Evolutionary conservation across 371 early-diverging fungal genomes (phyloP).

Genomic region (Mortierella sp.): DNA sequence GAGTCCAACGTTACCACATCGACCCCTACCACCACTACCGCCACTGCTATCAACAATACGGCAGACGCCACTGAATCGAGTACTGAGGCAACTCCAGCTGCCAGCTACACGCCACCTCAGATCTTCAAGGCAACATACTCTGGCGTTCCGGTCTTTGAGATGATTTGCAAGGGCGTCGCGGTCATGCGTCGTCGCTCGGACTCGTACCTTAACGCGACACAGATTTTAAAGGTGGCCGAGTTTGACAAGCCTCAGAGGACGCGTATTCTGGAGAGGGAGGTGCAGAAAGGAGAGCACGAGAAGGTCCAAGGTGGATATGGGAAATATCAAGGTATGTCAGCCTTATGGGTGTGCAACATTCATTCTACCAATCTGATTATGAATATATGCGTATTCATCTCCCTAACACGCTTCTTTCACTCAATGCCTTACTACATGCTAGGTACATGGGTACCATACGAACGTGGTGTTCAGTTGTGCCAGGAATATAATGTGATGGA

Average conservation of each 20-base stretch:
- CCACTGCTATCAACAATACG: not conserved
- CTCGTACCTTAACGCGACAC: conserved; percentile 94
- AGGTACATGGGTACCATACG: conserved; percentile 89
- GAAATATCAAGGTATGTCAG: conserved; percentile 92
- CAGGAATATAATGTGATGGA: conserved; percentile 60
- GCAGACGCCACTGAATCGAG: not conserved
- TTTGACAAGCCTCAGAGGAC: conserved; percentile 93
- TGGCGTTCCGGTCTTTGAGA: conserved; percentile 93
- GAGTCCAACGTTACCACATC: not conserved
- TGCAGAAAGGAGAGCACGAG: conserved; percentile 85
- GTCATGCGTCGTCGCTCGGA: conserved; percentile 92
- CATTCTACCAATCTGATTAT: not conserved
- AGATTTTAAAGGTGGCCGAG: conserved; percentile 94
- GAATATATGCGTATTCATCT: not conserved
- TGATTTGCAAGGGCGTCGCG: conserved; percentile 84
- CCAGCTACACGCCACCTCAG: conserved; percentile 15
- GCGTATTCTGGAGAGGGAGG: conserved; percentile 90
- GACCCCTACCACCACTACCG: not conserved
- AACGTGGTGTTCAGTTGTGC: conserved; percentile 79
- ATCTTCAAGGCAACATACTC: conserved; percentile 86
- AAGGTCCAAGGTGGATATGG: conserved; percentile 98
- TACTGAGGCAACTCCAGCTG: not conserved
- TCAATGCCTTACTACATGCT: not conserved
- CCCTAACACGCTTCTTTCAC: not conserved
- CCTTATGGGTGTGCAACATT: not conserved